Evolutionary conservation across 202 grass and related monocot species (phyloP).

Genomic region (Schoenoplectus triqueter): DNA sequence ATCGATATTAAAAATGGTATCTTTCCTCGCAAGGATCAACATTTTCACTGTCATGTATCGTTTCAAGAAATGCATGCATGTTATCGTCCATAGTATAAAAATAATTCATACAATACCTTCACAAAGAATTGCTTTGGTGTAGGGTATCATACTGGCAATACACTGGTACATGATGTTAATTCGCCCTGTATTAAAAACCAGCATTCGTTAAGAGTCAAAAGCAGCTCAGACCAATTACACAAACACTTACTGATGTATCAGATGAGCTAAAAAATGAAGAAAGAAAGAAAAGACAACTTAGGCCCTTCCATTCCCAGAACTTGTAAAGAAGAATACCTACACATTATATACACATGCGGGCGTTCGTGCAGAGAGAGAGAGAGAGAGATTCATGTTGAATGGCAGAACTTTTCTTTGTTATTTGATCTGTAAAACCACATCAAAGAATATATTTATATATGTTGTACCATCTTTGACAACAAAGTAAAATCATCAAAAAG

Average conservation of each 20-base stretch:
- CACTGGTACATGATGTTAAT: neutral
- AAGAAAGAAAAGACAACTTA: neutral
- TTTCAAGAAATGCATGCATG: neutral
- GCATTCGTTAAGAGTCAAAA: neutral
- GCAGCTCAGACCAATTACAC: neutral
- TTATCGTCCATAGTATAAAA: neutral
- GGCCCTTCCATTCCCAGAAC: neutral
- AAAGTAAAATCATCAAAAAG: slow-evolving; percentile 23
- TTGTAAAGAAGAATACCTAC: neutral
- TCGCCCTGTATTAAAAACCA: neutral
- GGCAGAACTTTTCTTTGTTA: slow-evolving; percentile 38
- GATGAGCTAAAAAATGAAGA: neutral
- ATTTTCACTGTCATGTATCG: neutral
- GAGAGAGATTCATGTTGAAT: slow-evolving; percentile 26
- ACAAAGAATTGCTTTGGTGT: neutral
- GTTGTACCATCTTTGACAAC: slow-evolving; percentile 31
- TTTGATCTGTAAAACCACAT: slow-evolving; percentile 41
- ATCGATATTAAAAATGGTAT: neutral
- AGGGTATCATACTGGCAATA: neutral
- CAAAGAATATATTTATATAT: slow-evolving; percentile 45
- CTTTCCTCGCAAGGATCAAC: neutral
- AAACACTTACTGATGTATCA: neutral
- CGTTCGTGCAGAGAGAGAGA: neutral
- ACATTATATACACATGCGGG: neutral
- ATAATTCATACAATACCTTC: slow-evolving; percentile 1